Percentiles rank a stretch among this genome's conserved stretches.
Conservation (phyloP, 345 rosid species). For the Bruguiera gymnorhiza region DNA sequence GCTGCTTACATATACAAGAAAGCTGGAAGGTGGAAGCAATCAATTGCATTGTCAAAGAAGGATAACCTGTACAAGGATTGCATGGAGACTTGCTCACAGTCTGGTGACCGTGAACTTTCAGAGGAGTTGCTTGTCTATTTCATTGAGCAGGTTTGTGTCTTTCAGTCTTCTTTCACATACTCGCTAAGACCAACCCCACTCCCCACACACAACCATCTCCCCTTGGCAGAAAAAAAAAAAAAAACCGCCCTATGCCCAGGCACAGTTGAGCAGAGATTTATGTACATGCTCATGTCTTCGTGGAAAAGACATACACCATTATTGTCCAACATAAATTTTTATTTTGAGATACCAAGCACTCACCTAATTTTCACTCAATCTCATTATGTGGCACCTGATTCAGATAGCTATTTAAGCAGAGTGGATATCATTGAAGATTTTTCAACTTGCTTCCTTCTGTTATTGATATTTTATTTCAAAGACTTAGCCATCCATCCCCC, state of each 20-base stretch:
- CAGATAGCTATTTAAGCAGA: background rate
- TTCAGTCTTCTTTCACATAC: background rate
- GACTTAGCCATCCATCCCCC: no score
- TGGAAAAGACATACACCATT: background rate
- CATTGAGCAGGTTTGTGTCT: conserved; percentile 68
- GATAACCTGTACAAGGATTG: conserved; percentile 88
- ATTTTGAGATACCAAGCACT: background rate
- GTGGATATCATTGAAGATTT: background rate
- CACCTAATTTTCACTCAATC: background rate
- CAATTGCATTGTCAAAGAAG: conserved; percentile 92
- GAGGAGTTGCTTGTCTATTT: conserved; percentile 90
- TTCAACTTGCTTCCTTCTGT: background rate
- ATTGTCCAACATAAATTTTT: conserved; percentile 3
- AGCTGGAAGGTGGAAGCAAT: conserved; percentile 97
- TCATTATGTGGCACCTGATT: background rate
- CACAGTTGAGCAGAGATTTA: no score
- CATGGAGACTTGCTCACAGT: conserved; percentile 96
- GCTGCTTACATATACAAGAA: conserved; percentile 96
- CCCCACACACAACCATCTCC: background rate
- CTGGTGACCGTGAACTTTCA: conserved; percentile 91
- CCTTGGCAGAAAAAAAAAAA: background rate
- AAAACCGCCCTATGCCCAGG: background rate
- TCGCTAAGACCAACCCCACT: background rate
- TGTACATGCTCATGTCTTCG: no score
- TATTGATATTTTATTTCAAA: no score